Conservation (phyloP, 139 green algal genomes). For the Picochlorum sp. region DNA sequence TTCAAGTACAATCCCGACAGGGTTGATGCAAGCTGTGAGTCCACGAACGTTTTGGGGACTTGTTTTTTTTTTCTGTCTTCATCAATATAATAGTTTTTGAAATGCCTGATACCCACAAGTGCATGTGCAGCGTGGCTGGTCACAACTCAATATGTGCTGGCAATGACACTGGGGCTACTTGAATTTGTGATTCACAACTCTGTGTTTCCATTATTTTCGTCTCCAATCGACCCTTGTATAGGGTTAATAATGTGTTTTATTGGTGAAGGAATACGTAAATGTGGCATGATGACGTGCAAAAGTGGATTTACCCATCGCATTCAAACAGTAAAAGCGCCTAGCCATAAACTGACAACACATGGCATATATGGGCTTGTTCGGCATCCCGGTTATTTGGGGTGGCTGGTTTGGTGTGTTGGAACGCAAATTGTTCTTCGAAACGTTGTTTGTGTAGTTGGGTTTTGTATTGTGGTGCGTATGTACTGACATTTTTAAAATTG, state of each 20-base stretch:
- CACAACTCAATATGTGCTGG: conserved; percentile 36
- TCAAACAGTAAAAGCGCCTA: conserved; percentile 10
- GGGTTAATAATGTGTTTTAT: conserved; percentile 34
- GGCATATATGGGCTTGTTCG: conserved; percentile 62
- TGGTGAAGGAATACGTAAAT: conserved; percentile 53
- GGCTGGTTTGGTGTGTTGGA: conserved; percentile 72
- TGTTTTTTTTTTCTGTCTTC: no score
- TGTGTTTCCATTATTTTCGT: conserved; percentile 10
- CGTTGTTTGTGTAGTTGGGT: conserved; percentile 35
- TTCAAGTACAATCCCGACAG: no score
- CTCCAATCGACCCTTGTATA: not conserved
- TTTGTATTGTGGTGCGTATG: conserved; percentile 33
- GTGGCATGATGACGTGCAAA: conserved; percentile 46
- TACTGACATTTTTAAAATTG: no score
- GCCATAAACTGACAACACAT: conserved; percentile 37
- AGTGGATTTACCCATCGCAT: conserved; percentile 66
- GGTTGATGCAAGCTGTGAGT: no score
- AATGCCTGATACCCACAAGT: not conserved
- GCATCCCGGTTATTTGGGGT: conserved; percentile 86
- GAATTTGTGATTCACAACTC: conserved; percentile 27
- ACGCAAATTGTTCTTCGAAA: conserved; percentile 77
- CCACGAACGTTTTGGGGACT: no score
- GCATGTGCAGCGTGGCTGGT: conserved; percentile 31
- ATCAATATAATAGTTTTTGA: not conserved
- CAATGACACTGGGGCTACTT: conserved; percentile 30